Conservation (phyloP, 1,284 basidiomycete species). For the Cutaneotrichosporon daszewskae region DNA sequence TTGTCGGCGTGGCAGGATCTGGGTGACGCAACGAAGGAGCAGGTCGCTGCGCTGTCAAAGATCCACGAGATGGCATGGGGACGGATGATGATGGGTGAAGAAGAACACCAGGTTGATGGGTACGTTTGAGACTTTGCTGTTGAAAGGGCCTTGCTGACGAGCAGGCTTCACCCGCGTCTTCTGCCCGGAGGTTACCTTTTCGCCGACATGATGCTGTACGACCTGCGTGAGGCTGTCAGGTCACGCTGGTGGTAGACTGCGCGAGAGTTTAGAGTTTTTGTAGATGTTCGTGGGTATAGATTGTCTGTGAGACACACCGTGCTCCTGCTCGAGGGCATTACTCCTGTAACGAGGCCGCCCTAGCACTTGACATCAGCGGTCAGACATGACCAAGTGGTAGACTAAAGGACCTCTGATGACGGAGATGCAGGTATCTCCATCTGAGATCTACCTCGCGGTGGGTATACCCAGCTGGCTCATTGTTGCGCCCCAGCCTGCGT, state of each 20-base stretch:
- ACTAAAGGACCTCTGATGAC: no score
- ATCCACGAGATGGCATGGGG: conserved; percentile 14
- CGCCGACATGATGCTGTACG: conserved; percentile 20
- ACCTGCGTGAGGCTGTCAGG: conserved; percentile 10
- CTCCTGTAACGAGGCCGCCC: no score
- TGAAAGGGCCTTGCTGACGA: neutral
- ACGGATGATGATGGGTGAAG: conserved; percentile 10
- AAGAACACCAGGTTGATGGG: conserved; percentile 17
- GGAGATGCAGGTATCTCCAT: no score
- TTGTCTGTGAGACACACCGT: no score
- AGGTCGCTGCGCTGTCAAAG: neutral
- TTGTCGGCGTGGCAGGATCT: conserved; percentile 7
- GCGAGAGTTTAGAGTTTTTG: neutral
- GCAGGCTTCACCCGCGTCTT: conserved; percentile 10
- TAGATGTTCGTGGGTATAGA: no score
- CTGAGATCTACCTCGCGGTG: no score
- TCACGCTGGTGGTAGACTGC: neutral
- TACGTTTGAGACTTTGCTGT: conserved; percentile 9
- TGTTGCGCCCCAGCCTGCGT: no score
- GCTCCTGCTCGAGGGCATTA: no score
- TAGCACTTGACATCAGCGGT: no score
- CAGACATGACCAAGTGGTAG: no score
- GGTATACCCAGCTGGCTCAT: no score
- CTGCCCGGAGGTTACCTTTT: conserved; percentile 16
- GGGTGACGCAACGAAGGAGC: neutral